Percentiles rank a stretch among this genome's conserved stretches.
These are phyloP conservation scores for Candida labiduridarum DNA, from an alignment of 1,139 yeast genomes.

Conservation along the genomic window DNA sequence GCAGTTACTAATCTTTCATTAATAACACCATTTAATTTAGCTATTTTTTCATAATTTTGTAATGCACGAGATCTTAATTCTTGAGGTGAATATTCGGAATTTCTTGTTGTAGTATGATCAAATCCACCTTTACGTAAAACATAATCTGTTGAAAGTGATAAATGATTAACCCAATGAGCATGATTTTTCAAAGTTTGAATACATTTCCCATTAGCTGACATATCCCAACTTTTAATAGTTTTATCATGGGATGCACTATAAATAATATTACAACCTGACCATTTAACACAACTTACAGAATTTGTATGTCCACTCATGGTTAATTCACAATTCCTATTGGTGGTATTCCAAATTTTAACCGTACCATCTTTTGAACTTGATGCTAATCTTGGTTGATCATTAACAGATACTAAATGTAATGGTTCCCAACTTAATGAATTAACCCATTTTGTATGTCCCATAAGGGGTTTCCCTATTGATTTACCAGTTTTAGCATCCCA, in stretches of 20 bases:
- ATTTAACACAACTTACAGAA: constrained; percentile 89
- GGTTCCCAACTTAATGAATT: constrained; percentile 96
- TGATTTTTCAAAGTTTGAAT: constrained; percentile 82
- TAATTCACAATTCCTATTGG: constrained; percentile 64
- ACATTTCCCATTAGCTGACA: constrained; percentile 72
- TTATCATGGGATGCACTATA: constrained; percentile 96
- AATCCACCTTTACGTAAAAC: constrained; percentile 69
- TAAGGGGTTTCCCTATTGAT: constrained; percentile 69
- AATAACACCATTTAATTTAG: constrained; percentile 65
- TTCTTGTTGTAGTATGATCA: constrained; percentile 28
- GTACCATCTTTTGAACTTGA: constrained; percentile 94
- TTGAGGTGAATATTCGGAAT: constrained; percentile 23
- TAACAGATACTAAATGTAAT: constrained; percentile 70
- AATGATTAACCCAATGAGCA: constrained; percentile 97
- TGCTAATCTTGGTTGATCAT: constrained; percentile 70
- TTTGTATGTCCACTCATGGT: constrained; percentile 89
- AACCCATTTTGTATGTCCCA: constrained; percentile 89
- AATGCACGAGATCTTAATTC: constrained; percentile 40
- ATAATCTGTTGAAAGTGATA: constrained; percentile 88
- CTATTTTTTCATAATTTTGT: constrained; percentile 73
- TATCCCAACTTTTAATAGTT: constrained; percentile 90
- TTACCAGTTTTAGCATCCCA: constrained; percentile 86
- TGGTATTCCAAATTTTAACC: constrained; percentile 86
- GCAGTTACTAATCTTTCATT: constrained; percentile 92
- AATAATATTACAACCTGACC: constrained; percentile 90